Base-by-base conservation (phyloP, 176 grass and related monocot genomes). In the Carex myosuroides region DNA sequence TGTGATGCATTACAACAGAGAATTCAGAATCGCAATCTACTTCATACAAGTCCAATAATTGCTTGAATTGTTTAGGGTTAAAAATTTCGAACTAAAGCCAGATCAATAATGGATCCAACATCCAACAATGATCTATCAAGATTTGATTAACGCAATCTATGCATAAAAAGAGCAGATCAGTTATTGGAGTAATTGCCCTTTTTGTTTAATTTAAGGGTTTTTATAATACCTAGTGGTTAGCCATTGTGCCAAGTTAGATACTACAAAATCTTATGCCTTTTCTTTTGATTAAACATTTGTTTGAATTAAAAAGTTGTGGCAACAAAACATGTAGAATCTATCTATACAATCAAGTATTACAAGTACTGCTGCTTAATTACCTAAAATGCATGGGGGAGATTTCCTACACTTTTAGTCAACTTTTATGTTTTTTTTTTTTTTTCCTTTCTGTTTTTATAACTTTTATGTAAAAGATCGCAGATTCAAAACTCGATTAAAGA, bases 121-220 rank as follows among this genome's bases (percentile, higher is more conserved):
- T 77, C 46, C 50, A 77, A 56, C 24, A 77, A 73, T 77, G 44
- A 13, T 30, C 73, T 21, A 56, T 56, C 22, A 33, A 56, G 22
- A 56, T 77, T 81, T 81, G 11, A 64, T 64, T 63, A 64, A 81
- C 64, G 79, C 30, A 62, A 63, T 59, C 73, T 41, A 29, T 60
- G 79, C 59, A 61, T 52, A 63, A 61, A 64, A 65, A 82, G 59
- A 82, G 44, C 13, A 82, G 60, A 82, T 61, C 14, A 52, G 62
- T 82, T 64, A 44, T 65, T 82, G 53, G 58, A 65, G 41, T 74
- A 44, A 74, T 74, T 10, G 42, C 52, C 41, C 70, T 74, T 81
- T 81, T 14, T 60, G 21, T 81, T 81, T 65, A 44, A 81, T 81
- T 81, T 81, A 44, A 81, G 12, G 21, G 24, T 16, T 79, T 79